Evolutionary conservation across 2,329 filamentous ascomycete species (phyloP).

Genomic region (Fusarium austroafricanum): DNA sequence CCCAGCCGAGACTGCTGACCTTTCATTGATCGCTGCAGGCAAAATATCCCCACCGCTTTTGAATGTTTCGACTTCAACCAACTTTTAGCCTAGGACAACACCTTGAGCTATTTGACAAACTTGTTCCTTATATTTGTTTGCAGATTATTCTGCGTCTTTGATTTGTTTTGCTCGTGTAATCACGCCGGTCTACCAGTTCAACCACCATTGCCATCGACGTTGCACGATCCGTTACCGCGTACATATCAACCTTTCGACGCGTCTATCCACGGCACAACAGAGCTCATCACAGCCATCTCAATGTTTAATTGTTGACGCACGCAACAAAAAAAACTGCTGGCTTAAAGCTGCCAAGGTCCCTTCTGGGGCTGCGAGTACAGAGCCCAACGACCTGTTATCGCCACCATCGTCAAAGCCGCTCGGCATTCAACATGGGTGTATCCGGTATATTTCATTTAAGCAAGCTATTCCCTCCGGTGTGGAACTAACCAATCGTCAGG

Average conservation of each 20-base stretch:
- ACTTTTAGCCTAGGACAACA: conserved; percentile 16
- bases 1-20: conserved; percentile 8
- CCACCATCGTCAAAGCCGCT: conserved; percentile 21
- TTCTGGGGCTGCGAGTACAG: conserved; percentile 30
- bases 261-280: conserved; percentile 21
- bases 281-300: conserved; percentile 13
- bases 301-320: conserved; percentile 35
- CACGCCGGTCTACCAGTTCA: not conserved
- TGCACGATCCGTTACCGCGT: conserved; percentile 40
- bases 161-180: not conserved
- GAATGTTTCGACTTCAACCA: conserved; percentile 20
- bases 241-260: conserved; percentile 37
- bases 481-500: conserved; percentile 62
- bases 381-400: conserved; percentile 20
- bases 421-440: conserved; percentile 51
- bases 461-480: not conserved
- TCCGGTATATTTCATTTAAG: conserved; percentile 45
- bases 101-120: conserved; percentile 10
- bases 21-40: conserved; percentile 6
- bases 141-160: conserved; percentile 1
- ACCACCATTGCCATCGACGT: conserved; percentile 7
- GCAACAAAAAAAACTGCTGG: conserved; percentile 20
- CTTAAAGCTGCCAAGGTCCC: conserved; percentile 36
- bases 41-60: conserved; percentile 34
- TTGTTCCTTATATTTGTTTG: conserved; percentile 9